phyloP scores from a whole-genome alignment of 345 rosid species.

The Boechera stricta region DNA sequence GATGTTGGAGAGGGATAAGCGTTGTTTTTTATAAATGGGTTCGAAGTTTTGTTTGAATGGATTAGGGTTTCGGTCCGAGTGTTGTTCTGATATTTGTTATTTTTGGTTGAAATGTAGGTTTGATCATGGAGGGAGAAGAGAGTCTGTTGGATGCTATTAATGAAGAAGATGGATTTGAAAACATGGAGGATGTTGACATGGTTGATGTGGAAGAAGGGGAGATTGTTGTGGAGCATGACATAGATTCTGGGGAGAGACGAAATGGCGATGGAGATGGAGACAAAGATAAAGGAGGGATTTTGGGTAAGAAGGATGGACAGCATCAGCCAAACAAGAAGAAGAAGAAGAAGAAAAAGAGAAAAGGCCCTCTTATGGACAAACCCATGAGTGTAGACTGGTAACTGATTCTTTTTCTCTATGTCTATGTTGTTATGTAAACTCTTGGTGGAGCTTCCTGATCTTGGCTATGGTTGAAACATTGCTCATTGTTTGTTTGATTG shows the following conservation, averaged over 20 bases:
- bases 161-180: slow-evolving; percentile 56
- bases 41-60: background rate
- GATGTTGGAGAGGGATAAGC: background rate
- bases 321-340: slow-evolving; percentile 47
- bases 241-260: slow-evolving; percentile 35
- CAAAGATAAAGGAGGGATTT: slow-evolving; percentile 43
- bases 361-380: slow-evolving; percentile 48
- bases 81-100: background rate
- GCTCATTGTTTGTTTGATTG: background rate
- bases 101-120: slow-evolving; percentile 21
- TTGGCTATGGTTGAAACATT: slow-evolving; percentile 6
- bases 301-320: slow-evolving; percentile 48
- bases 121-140: slow-evolving; percentile 66
- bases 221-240: slow-evolving; percentile 54
- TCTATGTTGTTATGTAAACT: background rate
- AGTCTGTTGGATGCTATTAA: slow-evolving; percentile 58
- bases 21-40: background rate
- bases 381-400: slow-evolving; percentile 67
- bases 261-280: slow-evolving; percentile 18
- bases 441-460: background rate
- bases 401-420: background rate
- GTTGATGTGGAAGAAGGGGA: slow-evolving; percentile 90
- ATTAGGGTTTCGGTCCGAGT: slow-evolving; percentile 10
- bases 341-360: slow-evolving; percentile 55
- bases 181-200: slow-evolving; percentile 74